phyloP scores from a whole-genome alignment of 495 filamentous ascomycete species.

The Neurospora sp. region DNA sequence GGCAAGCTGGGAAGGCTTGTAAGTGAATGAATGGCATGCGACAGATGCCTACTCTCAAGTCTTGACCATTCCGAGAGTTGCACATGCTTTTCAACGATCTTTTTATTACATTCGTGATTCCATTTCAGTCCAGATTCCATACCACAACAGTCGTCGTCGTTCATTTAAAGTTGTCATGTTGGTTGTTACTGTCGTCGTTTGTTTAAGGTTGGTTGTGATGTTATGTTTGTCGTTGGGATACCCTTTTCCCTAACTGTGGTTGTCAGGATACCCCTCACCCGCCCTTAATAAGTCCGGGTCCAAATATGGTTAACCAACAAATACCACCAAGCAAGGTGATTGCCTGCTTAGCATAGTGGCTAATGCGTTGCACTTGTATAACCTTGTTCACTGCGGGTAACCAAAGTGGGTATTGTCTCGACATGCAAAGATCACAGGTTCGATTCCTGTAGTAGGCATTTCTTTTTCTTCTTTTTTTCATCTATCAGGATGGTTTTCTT shows the following conservation, averaged over 20 bases:
- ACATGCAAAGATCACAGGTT: conserved; percentile 26
- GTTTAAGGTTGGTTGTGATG: too few species aligned
- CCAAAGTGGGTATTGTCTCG: neutral
- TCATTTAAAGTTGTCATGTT: too few species aligned
- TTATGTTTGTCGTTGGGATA: too few species aligned
- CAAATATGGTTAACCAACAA: neutral
- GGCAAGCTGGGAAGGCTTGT: neutral
- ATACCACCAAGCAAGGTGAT: neutral
- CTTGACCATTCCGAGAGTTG: too few species aligned
- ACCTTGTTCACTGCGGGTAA: conserved; percentile 3
- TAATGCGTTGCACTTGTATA: conserved; percentile 27
- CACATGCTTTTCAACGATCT: too few species aligned
- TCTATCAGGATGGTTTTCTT: too few species aligned
- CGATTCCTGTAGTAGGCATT: conserved; percentile 22
- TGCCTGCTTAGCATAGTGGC: conserved; percentile 24
- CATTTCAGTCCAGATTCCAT: too few species aligned
- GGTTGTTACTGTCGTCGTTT: too few species aligned
- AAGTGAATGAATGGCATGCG: neutral
- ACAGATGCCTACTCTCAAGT: neutral
- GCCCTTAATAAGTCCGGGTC: neutral
- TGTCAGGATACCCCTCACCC: too few species aligned
- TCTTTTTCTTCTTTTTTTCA: neutral
- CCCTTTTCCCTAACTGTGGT: too few species aligned
- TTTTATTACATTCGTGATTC: too few species aligned
- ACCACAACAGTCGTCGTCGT: too few species aligned